phyloP scores from a whole-genome alignment of 1,284 basidiomycete species.

The Sanguinoderma infundibulare region DNA sequence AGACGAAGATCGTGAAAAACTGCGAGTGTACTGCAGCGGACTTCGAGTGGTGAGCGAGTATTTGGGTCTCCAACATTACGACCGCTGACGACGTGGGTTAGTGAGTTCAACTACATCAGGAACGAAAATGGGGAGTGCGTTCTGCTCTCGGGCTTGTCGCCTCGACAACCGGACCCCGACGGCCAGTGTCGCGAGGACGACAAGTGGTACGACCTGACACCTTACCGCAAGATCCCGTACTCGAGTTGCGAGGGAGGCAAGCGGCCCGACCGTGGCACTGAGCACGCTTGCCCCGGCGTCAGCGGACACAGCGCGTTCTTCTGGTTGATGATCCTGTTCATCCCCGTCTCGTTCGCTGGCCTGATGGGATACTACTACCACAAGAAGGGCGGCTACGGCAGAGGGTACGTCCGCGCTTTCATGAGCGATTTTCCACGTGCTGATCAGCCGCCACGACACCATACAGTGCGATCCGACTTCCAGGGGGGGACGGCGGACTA shows the following conservation, averaged over 20 bases:
- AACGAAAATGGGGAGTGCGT: constrained; percentile 75
- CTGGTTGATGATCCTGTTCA: constrained; percentile 78
- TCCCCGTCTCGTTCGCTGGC: constrained; percentile 78
- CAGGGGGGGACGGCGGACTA: constrained; percentile 52
- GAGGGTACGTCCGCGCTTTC: constrained; percentile 62
- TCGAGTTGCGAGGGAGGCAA: constrained; percentile 82
- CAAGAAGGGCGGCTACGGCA: constrained; percentile 64
- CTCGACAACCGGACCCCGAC: constrained; percentile 13
- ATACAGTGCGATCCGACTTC: constrained; percentile 77
- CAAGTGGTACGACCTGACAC: constrained; percentile 91
- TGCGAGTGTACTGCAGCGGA: constrained; percentile 78
- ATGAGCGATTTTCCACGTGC: not conserved
- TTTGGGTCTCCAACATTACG: not conserved
- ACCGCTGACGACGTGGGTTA: constrained; percentile 33
- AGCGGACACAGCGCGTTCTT: constrained; percentile 74
- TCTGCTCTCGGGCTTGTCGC: constrained; percentile 57
- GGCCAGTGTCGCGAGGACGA: constrained; percentile 69
- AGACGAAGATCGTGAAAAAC: constrained; percentile 61
- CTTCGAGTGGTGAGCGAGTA: constrained; percentile 84
- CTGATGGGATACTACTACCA: constrained; percentile 84
- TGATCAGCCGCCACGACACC: not conserved
- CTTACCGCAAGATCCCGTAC: constrained; percentile 88
- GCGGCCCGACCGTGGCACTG: constrained; percentile 71
- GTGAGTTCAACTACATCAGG: constrained; percentile 89
- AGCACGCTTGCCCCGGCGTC: constrained; percentile 83